Percentiles rank a stretch among this genome's conserved stretches.
Conservation (phyloP, 331 rosid genomes). For the Dryas integrifolia region DNA sequence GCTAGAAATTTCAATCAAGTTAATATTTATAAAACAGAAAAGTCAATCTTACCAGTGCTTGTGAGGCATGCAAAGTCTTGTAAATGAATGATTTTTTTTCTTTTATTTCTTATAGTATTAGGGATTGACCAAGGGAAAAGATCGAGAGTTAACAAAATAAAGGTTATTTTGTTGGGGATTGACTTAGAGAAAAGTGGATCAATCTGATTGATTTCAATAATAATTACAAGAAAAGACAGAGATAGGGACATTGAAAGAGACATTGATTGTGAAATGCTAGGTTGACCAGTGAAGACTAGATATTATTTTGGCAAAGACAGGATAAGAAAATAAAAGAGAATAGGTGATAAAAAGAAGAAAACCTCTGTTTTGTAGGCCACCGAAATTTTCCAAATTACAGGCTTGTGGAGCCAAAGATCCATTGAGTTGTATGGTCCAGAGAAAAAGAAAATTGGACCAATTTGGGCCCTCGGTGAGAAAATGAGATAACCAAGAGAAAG, state of each 20-base stretch:
- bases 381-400: slow-evolving; percentile 13
- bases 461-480: background rate
- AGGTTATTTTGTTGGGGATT: slow-evolving; percentile 16
- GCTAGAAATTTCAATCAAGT: background rate
- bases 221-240: background rate
- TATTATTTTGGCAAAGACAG: slow-evolving; percentile 7
- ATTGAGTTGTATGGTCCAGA: slow-evolving; percentile 21
- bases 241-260: slow-evolving; percentile 8
- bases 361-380: slow-evolving; percentile 14
- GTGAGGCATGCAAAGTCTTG: background rate
- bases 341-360: slow-evolving; percentile 16
- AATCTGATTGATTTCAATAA: slow-evolving; percentile 1
- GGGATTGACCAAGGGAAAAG: background rate
- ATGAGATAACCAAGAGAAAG: background rate
- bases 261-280: slow-evolving; percentile 8
- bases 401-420: slow-evolving; percentile 26
- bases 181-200: slow-evolving; percentile 11
- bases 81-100: background rate
- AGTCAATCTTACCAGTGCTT: background rate
- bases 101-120: background rate
- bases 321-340: slow-evolving; percentile 15
- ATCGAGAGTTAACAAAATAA: background rate
- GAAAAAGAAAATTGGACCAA: slow-evolving; percentile 22
- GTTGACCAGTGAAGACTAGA: slow-evolving; percentile 15
- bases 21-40: background rate